Evolutionary conservation across 768 basidiomycete species (phyloP).

Genomic region (Podaxis sp.): DNA sequence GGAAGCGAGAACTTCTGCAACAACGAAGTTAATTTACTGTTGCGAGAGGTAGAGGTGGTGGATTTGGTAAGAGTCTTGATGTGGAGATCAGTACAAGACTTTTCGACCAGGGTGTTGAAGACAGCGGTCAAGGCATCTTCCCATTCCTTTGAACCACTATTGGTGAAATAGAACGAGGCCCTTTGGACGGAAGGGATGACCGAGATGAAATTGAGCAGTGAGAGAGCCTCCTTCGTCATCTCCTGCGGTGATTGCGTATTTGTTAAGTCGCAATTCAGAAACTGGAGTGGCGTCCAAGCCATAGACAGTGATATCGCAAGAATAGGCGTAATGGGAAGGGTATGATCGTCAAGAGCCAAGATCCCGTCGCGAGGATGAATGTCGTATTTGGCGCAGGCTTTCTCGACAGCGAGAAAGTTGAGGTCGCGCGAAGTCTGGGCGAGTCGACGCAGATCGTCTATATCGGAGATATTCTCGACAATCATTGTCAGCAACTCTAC

Average conservation of each 20-base stretch:
- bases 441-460: background rate
- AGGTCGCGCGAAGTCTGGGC: slow-evolving; percentile 12
- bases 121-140: slow-evolving; percentile 5
- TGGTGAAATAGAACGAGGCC: background rate
- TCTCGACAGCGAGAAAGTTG: slow-evolving; percentile 8
- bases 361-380: background rate
- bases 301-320: slow-evolving; percentile 10
- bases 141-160: slow-evolving; percentile 6
- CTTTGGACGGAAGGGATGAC: background rate
- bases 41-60: background rate
- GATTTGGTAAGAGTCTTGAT: slow-evolving; percentile 9
- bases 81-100: slow-evolving; percentile 5
- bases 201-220: slow-evolving; percentile 7
- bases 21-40: background rate
- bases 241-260: background rate
- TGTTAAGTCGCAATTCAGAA: slow-evolving; percentile 14
- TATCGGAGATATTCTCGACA: slow-evolving; percentile 1
- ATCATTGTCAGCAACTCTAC: slow-evolving; percentile 5
- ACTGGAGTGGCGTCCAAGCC: slow-evolving; percentile 1
- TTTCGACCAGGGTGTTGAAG: background rate
- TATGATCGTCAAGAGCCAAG: background rate
- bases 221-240: slow-evolving; percentile 1
- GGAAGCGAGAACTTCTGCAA: slow-evolving; percentile 7
- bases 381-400: slow-evolving; percentile 5
- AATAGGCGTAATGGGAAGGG: background rate